phyloP scores from a whole-genome alignment of 2,329 filamentous ascomycete species.

The Fusarium nelsonii region DNA sequence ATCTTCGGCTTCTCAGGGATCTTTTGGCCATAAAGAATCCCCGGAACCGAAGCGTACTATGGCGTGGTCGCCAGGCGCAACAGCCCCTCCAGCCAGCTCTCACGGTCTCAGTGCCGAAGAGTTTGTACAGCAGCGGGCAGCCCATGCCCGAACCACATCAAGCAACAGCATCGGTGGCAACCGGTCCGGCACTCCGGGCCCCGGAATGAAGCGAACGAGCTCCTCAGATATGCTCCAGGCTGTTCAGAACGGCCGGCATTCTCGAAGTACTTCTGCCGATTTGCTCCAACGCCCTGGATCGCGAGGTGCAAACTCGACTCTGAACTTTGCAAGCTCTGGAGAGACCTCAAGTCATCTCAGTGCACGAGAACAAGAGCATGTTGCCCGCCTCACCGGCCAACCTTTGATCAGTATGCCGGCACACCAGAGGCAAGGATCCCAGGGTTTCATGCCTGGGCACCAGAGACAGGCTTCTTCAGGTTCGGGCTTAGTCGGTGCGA shows the following conservation, averaged over 20 bases:
- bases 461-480: constrained; percentile 65
- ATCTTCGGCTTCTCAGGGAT: constrained; percentile 40
- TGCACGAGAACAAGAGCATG: constrained; percentile 87
- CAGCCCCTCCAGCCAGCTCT: constrained; percentile 59
- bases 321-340: constrained; percentile 61
- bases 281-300: constrained; percentile 68
- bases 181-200: constrained; percentile 45
- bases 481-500: constrained; percentile 79
- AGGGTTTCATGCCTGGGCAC: constrained; percentile 69
- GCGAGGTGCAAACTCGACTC: constrained; percentile 65
- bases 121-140: constrained; percentile 82
- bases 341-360: constrained; percentile 72
- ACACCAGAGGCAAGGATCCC: constrained; percentile 62
- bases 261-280: constrained; percentile 60
- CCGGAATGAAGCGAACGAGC: constrained; percentile 55
- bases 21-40: constrained; percentile 62
- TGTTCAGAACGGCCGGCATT: constrained; percentile 50
- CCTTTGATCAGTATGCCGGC: constrained; percentile 77
- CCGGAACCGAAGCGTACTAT: constrained; percentile 73
- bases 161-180: constrained; percentile 57
- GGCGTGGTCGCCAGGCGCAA: constrained; percentile 82
- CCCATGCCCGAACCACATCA: constrained; percentile 71
- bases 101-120: constrained; percentile 80
- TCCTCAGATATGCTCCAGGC: constrained; percentile 55
- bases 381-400: constrained; percentile 83